phyloP scores from a whole-genome alignment of 2,329 filamentous ascomycete species.

The Sarocladiaceae sp. region DNA sequence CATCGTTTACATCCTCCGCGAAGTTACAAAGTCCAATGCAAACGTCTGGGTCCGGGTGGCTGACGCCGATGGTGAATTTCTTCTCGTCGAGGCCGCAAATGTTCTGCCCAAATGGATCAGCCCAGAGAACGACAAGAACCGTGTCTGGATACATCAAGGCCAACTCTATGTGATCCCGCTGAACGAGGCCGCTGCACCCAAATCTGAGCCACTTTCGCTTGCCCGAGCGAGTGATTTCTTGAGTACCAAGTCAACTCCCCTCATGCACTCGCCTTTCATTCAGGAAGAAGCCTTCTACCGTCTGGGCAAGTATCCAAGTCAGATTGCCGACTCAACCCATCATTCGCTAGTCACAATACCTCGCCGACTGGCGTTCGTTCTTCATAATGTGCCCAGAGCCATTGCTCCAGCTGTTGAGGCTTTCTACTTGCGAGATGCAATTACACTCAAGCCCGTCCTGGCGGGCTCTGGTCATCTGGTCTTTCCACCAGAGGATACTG shows the following conservation, averaged over 20 bases:
- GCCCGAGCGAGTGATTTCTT: slow-evolving; percentile 59
- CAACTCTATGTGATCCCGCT: slow-evolving; percentile 68
- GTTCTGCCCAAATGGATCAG: slow-evolving; percentile 84
- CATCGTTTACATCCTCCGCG: slow-evolving; percentile 79
- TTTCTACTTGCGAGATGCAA: slow-evolving; percentile 85
- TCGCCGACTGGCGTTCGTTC: slow-evolving; percentile 70
- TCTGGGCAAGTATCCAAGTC: slow-evolving; percentile 72
- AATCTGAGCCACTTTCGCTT: slow-evolving; percentile 48
- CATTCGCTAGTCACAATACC: slow-evolving; percentile 68
- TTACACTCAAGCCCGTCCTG: slow-evolving; percentile 63
- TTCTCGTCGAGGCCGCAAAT: slow-evolving; percentile 89
- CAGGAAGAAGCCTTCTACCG: slow-evolving; percentile 90
- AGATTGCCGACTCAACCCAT: slow-evolving; percentile 71
- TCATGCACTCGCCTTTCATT: slow-evolving; percentile 67
- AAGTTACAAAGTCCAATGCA: slow-evolving; percentile 67
- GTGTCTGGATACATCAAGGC: slow-evolving; percentile 82
- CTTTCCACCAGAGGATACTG: slow-evolving; percentile 74
- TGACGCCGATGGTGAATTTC: slow-evolving; percentile 90
- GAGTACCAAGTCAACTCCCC: slow-evolving; percentile 42
- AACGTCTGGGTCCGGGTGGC: slow-evolving; percentile 75
- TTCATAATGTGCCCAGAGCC: slow-evolving; percentile 68
- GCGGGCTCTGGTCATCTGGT: slow-evolving; percentile 44
- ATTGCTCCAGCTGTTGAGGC: slow-evolving; percentile 81
- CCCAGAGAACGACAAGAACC: slow-evolving; percentile 80
- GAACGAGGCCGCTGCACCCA: slow-evolving; percentile 22